Base-by-base conservation (phyloP, 176 grass and related monocot genomes). In the Panicum miliaceum region DNA sequence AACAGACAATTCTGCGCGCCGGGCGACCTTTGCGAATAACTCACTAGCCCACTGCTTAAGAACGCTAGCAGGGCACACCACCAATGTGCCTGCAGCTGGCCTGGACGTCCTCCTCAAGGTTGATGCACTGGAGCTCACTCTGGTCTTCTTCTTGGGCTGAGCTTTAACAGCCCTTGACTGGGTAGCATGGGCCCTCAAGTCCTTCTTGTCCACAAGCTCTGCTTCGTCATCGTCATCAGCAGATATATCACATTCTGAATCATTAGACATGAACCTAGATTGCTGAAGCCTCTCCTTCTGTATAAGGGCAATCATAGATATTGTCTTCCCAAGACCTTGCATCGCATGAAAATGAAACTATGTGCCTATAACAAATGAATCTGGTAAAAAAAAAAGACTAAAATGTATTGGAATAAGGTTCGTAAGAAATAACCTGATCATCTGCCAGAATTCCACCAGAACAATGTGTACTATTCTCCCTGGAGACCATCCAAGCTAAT, bases 371-470 rank as follows among this genome's bases (percentile, higher is more conserved):
- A 84, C 43, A 81, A 74, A 73, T 1, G 25, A 38, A 82, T 80
- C 19, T 4, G 35, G 66, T 80, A 88, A 40, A 64, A 82, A 88
- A 40, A 64, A 82, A 84, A 4, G 59, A 81, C 5, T 34, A 66
- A 78, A 34, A 25, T 54, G 2, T 23, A 41, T 8, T 48, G 47
- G 36, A 70, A 86, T 52, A 75, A 84, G 25, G 29, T 86, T 45
- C 5, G 45, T 10, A 42, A 75, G 52, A 80, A 81, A 58, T 81
- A 76, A 98, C 96, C 93, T 98, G 96, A 93, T 98, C 96, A 86
- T 98, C 96, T 67, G 96, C 96, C 59, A 98, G 90, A 81, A 95
- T 98, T 88, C 96, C 96, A 80, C 96, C 93, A 40, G 87, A 42
- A 88, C 96, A 98, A 78, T 90, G 93, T 22, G 74, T 56, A 64